Base-by-base conservation (phyloP, 352 stramenopile genomes). In the Phytophthora tentaculata region DNA sequence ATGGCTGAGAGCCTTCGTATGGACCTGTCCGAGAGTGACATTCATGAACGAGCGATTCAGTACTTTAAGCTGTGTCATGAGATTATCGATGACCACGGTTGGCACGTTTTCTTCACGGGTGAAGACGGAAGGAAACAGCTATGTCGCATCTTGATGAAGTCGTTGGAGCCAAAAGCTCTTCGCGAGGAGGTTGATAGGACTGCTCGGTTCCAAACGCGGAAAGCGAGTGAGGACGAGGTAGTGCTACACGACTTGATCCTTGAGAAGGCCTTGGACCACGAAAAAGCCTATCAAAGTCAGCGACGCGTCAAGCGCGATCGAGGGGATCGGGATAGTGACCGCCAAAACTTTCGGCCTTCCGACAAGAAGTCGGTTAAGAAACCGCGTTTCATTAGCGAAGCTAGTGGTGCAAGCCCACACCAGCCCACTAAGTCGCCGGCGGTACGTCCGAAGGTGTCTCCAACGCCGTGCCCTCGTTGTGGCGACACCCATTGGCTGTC, bases 11-110 rank as follows among this genome's bases (percentile, higher is more conserved):
- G 23, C 5, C 10, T 54, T 1, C 24, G 43, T 17, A 48, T 62
- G 43, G 19, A 54, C 55, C 8, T 62, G 17, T 22, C 1, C 0
- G 26, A 54, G 12, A 53, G 16, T 5, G 44, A 63, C 16, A 16
- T 55, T 3, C 20, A 17, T 12, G 43, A 53, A 2, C 12, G 56
- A 32, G 28, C 48, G 10, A 63, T 55, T 19, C 43, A 62, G 10
- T 62, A 62, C 17, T 55, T 47, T 17, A 49, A 62, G n/a, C 26
- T n/a, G 2, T 63, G 26, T 13, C 26, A 55, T 4, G 44, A 35
- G 0, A 49, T n/a, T n/a, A n/a, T n/a, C n/a, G n/a, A n/a, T n/a
- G n/a, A n/a, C n/a, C n/a, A n/a, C n/a, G n/a, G n/a, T 55, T 48
- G 41, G 56, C 22, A 12, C 5, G 9, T 22, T 17, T 32, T 43